phyloP scores from a whole-genome alignment of 140 eudicot species.

The Erigeron philadelphicus region DNA sequence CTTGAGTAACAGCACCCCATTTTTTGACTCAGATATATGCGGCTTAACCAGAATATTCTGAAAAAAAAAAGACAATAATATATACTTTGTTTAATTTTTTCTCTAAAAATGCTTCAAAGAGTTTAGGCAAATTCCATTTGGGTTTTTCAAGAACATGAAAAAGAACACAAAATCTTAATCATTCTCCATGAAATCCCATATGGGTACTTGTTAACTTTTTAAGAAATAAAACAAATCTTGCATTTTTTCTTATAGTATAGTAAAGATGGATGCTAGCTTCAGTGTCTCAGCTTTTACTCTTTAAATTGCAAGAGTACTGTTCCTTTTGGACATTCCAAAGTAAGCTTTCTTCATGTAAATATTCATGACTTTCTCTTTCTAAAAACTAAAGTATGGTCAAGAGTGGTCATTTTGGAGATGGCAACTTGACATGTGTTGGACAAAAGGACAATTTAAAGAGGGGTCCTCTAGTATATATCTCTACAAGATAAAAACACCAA shows the following conservation, averaged over 20 bases:
- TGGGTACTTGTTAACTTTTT: constrained; percentile 12
- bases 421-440: constrained; percentile 9
- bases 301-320: not conserved
- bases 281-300: not conserved
- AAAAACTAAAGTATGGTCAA: not conserved
- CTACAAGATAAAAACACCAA: no score
- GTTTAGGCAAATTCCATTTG: constrained; percentile 15
- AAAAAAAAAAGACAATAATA: no score
- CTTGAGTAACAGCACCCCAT: constrained; percentile 92
- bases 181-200: constrained; percentile 7
- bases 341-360: constrained; percentile 8
- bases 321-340: constrained; percentile 10
- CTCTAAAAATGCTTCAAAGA: constrained; percentile 4
- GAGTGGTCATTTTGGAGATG: constrained; percentile 8
- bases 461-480: not conserved
- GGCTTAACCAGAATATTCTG: no score
- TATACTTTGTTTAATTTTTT: not conserved
- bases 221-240: constrained; percentile 12
- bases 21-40: not conserved
- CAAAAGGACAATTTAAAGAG: not conserved
- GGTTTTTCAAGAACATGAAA: constrained; percentile 16
- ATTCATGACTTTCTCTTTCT: constrained; percentile 1
- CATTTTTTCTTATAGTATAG: not conserved
- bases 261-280: constrained; percentile 7
- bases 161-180: constrained; percentile 22